phyloP scores from a whole-genome alignment of 352 stramenopile genomes.

The Thalassiosira delicatula region DNA sequence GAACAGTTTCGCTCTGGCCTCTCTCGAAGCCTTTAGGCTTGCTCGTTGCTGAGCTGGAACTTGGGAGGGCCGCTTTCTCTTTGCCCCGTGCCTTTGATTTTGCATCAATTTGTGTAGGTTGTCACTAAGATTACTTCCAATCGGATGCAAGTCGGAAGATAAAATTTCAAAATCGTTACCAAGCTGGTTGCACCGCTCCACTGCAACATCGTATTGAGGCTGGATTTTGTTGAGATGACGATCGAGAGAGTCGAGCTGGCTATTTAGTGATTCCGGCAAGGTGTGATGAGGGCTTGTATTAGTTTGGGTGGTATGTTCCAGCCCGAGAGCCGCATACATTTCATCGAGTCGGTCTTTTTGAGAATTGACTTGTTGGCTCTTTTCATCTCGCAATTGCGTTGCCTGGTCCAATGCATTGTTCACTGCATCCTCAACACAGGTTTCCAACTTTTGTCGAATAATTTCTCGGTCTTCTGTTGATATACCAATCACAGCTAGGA shows the following conservation, averaged over 20 bases:
- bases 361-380: constrained; percentile 44
- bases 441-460: constrained; percentile 59
- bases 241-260: constrained; percentile 31
- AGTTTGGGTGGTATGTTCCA: too few species aligned
- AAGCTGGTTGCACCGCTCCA: constrained; percentile 22
- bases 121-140: constrained; percentile 27
- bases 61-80: constrained; percentile 6
- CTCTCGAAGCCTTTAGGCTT: constrained; percentile 31
- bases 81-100: constrained; percentile 9
- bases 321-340: constrained; percentile 62
- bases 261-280: constrained; percentile 20
- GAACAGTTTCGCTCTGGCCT: constrained; percentile 47
- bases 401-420: constrained; percentile 65
- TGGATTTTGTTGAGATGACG: constrained; percentile 30
- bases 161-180: constrained; percentile 27
- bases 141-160: constrained; percentile 21
- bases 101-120: constrained; percentile 46
- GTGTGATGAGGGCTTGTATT: too few species aligned
- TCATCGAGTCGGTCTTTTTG: constrained; percentile 45
- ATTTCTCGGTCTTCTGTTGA: constrained; percentile 54
- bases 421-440: constrained; percentile 69
- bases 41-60: constrained; percentile 27
- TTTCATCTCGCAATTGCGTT: constrained; percentile 48
- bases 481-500: constrained; percentile 70
- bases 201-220: constrained; percentile 24